Evolutionary conservation across 2,329 filamentous ascomycete genomes (phyloP), one percentile per base, ranked within the genome.

Genomic region (Gyromitra esculenta): DNA sequence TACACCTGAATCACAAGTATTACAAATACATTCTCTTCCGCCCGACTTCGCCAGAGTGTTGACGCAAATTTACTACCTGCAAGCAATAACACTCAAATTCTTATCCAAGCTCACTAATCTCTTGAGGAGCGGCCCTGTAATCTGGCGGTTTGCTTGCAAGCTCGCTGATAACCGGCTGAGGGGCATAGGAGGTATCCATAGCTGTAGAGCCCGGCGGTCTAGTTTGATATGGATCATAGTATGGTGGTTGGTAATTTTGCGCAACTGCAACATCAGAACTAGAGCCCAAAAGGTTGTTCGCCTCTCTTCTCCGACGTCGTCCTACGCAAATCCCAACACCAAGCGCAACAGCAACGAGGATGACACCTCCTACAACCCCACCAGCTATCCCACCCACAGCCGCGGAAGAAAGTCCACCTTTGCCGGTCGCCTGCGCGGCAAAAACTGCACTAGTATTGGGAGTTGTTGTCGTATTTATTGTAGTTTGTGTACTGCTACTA

Each of bases 361-460:
- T 43, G 15, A 62, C 37, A 15, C 18, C 39, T 13, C n/a, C 39
- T 13, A 15, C 39, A 21, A 45, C 59, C 2, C 59, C 59, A 15
- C 59, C 59, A 5, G 39, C n/a, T 62, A 62, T 62, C 1, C n/a
- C 59, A 45, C 59, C n/a, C 25, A 62, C 37, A n/a, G 37, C 9
- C 6, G n/a, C 39, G 1, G 59, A 45, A 13, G 59, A 15, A 11
- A 62, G 39, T 3, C 59, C 37, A 62, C 8, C 13, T 31, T 57
- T 25, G 35, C 3, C 15, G 37, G 2, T 0, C 18, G 9, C 18
- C 2, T 6, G 48, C 31, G 21, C 11, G 11, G 31, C 4, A 18
- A 31, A 9, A 18, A 15, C 2, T 60, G n/a, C 41, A 39, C 31
- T 18, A 41, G 35, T 41, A 9, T 35, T 31, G 21, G 52, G 18